phyloP scores from a whole-genome alignment of 257 asterid genomes.

The Gardenia jasminoides region DNA sequence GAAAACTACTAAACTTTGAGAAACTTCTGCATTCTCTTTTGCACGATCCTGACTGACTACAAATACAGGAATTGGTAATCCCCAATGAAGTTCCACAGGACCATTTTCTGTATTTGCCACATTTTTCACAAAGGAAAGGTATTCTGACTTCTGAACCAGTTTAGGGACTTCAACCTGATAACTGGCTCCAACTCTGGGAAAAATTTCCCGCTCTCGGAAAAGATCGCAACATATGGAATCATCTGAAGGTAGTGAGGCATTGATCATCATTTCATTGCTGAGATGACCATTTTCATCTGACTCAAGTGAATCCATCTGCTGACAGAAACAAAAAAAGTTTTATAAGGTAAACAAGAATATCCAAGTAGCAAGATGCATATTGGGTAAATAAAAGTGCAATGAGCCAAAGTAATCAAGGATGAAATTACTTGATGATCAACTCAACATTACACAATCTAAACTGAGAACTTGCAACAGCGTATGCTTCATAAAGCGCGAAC shows the following conservation, averaged over 20 bases:
- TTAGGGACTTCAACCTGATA: conserved; percentile 61
- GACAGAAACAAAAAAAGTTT: conserved; percentile 6
- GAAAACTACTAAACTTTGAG: conserved; percentile 14
- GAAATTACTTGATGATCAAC: not conserved
- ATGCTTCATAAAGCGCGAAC: not conserved
- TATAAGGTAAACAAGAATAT: not conserved
- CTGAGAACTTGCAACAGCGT: not conserved
- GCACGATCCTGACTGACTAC: conserved; percentile 25
- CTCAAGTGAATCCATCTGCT: conserved; percentile 33
- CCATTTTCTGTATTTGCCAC: conserved; percentile 13
- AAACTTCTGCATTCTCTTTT: conserved; percentile 8
- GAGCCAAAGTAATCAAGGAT: not conserved
- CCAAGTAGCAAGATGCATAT: conserved; percentile 1
- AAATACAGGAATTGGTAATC: conserved; percentile 41
- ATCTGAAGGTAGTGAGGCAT: conserved; percentile 16
- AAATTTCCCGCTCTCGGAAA: conserved; percentile 42
- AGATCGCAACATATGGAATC: conserved; percentile 26
- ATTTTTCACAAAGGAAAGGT: conserved; percentile 11
- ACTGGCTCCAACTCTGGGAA: conserved; percentile 60
- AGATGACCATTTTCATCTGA: conserved; percentile 25
- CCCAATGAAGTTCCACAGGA: conserved; percentile 25
- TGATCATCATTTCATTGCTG: conserved; percentile 30
- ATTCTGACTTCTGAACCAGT: conserved; percentile 18
- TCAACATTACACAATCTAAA: not conserved
- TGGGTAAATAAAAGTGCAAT: not conserved